A percentile compares a stretch with the other conserved stretches of the same genome.
phyloP scores from a whole-genome alignment of 164 flowering plant species.

The Buxus sempervirens region DNA sequence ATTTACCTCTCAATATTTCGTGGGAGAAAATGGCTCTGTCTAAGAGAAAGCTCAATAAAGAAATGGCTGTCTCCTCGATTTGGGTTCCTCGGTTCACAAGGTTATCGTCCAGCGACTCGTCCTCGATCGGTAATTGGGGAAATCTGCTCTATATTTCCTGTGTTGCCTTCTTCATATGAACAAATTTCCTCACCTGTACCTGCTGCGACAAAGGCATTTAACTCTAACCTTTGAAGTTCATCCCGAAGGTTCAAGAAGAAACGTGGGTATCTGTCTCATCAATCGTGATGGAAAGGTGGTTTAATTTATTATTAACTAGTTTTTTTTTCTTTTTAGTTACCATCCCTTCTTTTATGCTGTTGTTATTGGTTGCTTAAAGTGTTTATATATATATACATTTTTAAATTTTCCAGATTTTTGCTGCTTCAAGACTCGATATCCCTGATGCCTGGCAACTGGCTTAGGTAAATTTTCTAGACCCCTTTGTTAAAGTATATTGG shows the following conservation, averaged over 20 bases:
- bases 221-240: constrained; percentile 62
- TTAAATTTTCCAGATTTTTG: constrained; percentile 46
- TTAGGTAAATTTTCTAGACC: constrained; percentile 42
- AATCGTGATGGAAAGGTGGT: constrained; percentile 59
- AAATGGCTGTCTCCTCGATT: constrained; percentile 14
- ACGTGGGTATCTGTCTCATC: constrained; percentile 87
- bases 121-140: neutral
- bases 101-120: neutral
- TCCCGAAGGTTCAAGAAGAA: constrained; percentile 79
- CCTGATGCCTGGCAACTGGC: constrained; percentile 92
- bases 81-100: constrained; percentile 7
- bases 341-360: too few species aligned
- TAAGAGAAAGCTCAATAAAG: too few species aligned
- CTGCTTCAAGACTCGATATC: constrained; percentile 69
- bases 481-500: too few species aligned
- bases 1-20: too few species aligned
- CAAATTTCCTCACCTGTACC: constrained; percentile 14
- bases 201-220: constrained; percentile 8
- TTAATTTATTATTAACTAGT: neutral
- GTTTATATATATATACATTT: too few species aligned
- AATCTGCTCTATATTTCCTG: constrained; percentile 2
- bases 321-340: neutral
- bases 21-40: too few species aligned
- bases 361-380: too few species aligned
- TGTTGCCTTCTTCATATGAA: constrained; percentile 9